phyloP scores from a whole-genome alignment of 129 eudicot species.

The Tanacetum coccineum region DNA sequence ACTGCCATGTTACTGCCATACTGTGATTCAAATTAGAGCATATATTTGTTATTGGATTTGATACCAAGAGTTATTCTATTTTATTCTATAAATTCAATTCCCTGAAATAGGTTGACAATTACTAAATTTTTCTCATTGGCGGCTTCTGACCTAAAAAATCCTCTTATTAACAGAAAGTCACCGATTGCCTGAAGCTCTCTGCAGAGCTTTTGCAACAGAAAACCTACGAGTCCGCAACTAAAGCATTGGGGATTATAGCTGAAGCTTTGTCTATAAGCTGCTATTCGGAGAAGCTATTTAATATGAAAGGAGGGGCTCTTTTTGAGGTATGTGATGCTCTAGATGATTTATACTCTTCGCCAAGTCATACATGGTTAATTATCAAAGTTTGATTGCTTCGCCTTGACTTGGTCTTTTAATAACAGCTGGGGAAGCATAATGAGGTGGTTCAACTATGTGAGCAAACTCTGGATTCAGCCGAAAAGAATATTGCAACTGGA shows the following conservation, averaged over 20 bases:
- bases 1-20: constrained; percentile 4
- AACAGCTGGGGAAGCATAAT: constrained; percentile 68
- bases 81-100: neutral
- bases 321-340: constrained; percentile 47
- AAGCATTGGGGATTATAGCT: constrained; percentile 48
- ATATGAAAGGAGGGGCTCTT: constrained; percentile 86
- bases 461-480: constrained; percentile 66
- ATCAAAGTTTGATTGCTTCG: constrained; percentile 5
- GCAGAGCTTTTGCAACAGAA: constrained; percentile 66
- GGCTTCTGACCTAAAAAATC: constrained; percentile 28
- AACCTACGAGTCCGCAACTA: constrained; percentile 53
- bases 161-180: constrained; percentile 60
- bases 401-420: constrained; percentile 17
- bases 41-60: neutral
- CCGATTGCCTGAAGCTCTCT: constrained; percentile 36
- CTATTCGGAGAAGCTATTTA: constrained; percentile 70
- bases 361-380: constrained; percentile 3
- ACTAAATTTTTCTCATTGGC: neutral
- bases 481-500: constrained; percentile 48
- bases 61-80: neutral
- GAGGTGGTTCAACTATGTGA: constrained; percentile 82
- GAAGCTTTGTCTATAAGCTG: constrained; percentile 75
- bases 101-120: neutral
- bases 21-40: neutral
- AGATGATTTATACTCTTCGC: constrained; percentile 12